A percentile compares a stretch with the other conserved stretches of the same genome.
Conservation (phyloP, 2,329 filamentous ascomycete species). For the Didymella segeticola region DNA sequence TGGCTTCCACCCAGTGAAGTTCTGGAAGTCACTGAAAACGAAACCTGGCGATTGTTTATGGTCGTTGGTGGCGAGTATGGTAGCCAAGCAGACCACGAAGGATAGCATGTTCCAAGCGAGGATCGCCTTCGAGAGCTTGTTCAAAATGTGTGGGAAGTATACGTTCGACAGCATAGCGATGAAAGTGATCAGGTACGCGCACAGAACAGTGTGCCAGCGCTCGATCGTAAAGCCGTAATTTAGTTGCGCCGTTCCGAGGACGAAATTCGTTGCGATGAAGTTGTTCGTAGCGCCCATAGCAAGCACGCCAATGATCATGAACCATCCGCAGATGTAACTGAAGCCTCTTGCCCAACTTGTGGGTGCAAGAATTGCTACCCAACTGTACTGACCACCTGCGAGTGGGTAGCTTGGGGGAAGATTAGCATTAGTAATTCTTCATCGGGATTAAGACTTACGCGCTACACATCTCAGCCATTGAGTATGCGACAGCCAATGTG, state of each 20-base stretch:
- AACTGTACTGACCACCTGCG: constrained; percentile 64
- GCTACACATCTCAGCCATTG: constrained; percentile 65
- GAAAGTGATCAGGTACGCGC: constrained; percentile 58
- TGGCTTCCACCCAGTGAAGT: constrained; percentile 59
- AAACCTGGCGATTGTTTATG: constrained; percentile 62
- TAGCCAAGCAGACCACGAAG: constrained; percentile 60
- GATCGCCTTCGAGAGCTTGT: constrained; percentile 58
- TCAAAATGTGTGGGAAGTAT: constrained; percentile 58
- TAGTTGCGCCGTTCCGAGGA: constrained; percentile 62
- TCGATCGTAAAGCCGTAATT: constrained; percentile 60
- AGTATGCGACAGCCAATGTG: constrained; percentile 62
- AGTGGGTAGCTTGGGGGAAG: constrained; percentile 54
- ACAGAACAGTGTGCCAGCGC: constrained; percentile 63
- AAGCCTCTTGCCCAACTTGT: constrained; percentile 45
- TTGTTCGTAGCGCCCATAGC: constrained; percentile 63
- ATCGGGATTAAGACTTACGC: constrained; percentile 36
- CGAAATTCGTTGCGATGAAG: constrained; percentile 62
- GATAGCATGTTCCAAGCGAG: constrained; percentile 62
- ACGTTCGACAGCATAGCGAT: constrained; percentile 58
- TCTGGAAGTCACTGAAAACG: constrained; percentile 63
- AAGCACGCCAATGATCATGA: constrained; percentile 50
- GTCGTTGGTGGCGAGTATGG: constrained; percentile 61
- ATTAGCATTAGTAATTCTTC: constrained; percentile 1
- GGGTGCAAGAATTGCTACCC: constrained; percentile 64
- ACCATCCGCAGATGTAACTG: constrained; percentile 51